Evolutionary conservation across 306 rosid species (phyloP), one percentile per base, ranked within the genome.

Genomic region (Begonia loranthoides): DNA sequence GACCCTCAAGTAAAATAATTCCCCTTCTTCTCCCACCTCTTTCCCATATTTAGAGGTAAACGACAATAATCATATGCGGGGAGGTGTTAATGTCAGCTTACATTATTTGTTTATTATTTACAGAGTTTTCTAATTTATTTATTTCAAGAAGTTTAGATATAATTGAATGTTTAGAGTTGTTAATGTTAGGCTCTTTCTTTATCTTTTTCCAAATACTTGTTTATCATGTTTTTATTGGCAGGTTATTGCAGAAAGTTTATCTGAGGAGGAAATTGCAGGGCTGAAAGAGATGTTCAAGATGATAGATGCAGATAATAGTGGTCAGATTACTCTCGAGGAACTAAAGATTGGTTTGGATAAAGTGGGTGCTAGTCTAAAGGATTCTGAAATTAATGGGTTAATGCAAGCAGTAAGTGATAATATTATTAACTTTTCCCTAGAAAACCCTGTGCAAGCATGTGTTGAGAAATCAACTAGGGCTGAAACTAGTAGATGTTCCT

Each of bases 201-300:
- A 28, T 28, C 9, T 2, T 28, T 28, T 28, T 28, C 36, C 9
- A 28, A 19, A 8, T 2, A 8, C 6, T 28, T 28, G 36, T 28
- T 28, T 28, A 28, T 28, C 36, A 28, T 28, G 56, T 49, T 49
- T 47, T 57, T 51, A 46, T 71, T 62, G 57, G 59, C 70, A 86
- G 99, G 79, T 90, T 49, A 90, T 90, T 59, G 95, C 99, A 28
- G 99, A 90, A 70, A 82, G 55, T 54, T 64, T 90, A 34, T 86
- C 95, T 4, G 99, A 82, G 69, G 99, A 90, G 63, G 99, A 90
- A 80, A 90, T 90, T 44, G 99, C 71, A 10, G 99, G 99, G 43
- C 62, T 90, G 63, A 90, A 70, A 66, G 94, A 82, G 70, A 90
- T 90, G 99, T 90, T 90, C 78, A 80, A 55, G 77, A 86, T 78